Evolutionary conservation across 2,329 filamentous ascomycete genomes (phyloP), one percentile per base, ranked within the genome.

Genomic region (Alternaria metachromatica): DNA sequence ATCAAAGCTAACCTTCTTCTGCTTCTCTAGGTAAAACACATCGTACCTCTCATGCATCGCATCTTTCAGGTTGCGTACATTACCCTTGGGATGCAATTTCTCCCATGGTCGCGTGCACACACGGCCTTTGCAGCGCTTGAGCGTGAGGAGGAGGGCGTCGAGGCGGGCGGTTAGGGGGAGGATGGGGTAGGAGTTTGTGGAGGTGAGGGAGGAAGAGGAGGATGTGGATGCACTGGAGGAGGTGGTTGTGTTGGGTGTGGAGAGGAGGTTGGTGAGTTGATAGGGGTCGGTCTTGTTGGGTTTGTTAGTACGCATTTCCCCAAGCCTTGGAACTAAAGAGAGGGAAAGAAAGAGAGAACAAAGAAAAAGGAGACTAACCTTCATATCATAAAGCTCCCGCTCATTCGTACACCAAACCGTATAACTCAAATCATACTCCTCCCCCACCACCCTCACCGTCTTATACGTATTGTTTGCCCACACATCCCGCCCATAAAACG

Each of bases 331-430:
- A 37, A 5, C 0, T 4, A 37, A n/a, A 37, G 15, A n/a, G 8
- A n/a, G 13, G 15, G 15, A 8, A 44, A 12, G 23, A 21, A n/a
- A 2, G 26, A 20, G 4, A 21, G 10, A 23, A 12, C 12, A 49
- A 57, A 60, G 7, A 18, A 41, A 12, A 13, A 48, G 18, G 30
- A 21, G 15, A 71, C 80, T 64, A 74, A 86, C 87, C 70, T 82
- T 85, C 49, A 90, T 75, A 65, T 92, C 85, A 72, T 91, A 92
- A 5, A 91, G 82, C 75, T 92, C 89, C 58, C 87, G 86, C 69
- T 91, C 89, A 57, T 89, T 88, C 7, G 81, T 90, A 70, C 90
- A 92, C 89, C 89, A 92, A 0, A 91, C 87, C 0, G 88, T 85
- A 69, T 92, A 92, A 64, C 88, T 87, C 4, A 92, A 73, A 69